A percentile compares a stretch with the other conserved stretches of the same genome.
These are phyloP conservation scores for Nicotiana knightiana DNA, from an alignment of 257 asterid species.

Conservation along the genomic window DNA sequence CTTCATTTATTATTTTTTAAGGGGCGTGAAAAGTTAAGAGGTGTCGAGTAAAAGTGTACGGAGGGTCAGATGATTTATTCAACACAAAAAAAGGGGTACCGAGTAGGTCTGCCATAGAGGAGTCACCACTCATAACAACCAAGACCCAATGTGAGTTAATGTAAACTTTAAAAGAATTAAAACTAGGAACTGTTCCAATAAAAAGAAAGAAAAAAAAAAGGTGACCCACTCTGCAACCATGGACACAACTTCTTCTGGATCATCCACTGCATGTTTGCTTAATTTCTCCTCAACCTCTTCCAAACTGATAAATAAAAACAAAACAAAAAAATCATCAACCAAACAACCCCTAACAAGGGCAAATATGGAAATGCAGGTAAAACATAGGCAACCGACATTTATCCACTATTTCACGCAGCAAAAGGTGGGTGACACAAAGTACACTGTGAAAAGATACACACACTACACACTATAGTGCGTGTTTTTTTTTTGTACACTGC, in stretches of 20 bases:
- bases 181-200: conserved; percentile 6
- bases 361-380: conserved; percentile 20
- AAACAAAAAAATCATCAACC: conserved; percentile 1
- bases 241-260: conserved; percentile 80
- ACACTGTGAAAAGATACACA: conserved; percentile 13
- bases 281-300: conserved; percentile 47
- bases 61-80: no score
- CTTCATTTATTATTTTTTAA: no score
- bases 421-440: conserved; percentile 9
- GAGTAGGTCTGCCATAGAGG: conserved; percentile 43
- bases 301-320: conserved; percentile 39
- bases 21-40: no score
- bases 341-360: conserved; percentile 1
- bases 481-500: conserved; percentile 23
- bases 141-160: conserved; percentile 30
- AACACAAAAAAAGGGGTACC: background rate
- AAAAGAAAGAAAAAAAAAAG: conserved; percentile 3
- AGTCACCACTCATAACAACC: conserved; percentile 22
- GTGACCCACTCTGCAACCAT: conserved; percentile 80
- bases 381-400: conserved; percentile 32
- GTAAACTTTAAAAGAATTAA: conserved; percentile 6
- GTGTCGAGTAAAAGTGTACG: no score
- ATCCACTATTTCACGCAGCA: conserved; percentile 20
- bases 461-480: conserved; percentile 14
- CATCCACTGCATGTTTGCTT: conserved; percentile 70